Evolutionary conservation across 257 asterid genomes (phyloP).

Genomic region (Penstemon davidsonii): DNA sequence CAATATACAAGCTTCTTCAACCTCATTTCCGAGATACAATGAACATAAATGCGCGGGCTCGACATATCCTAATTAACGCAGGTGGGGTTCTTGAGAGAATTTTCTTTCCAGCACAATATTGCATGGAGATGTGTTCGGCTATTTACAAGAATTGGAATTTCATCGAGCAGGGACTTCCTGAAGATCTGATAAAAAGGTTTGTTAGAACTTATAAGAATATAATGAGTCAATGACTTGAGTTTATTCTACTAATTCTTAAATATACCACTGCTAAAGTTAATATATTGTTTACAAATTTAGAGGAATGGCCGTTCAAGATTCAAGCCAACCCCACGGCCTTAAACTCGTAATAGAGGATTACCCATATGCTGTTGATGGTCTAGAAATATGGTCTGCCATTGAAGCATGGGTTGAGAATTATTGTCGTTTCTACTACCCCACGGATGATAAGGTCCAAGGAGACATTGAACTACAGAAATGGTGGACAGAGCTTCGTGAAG

Average conservation of each 20-base stretch:
- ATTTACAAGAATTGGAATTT: slow-evolving; percentile 73
- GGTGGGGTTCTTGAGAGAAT: slow-evolving; percentile 81
- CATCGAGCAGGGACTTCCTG: slow-evolving; percentile 80
- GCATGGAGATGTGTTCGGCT: slow-evolving; percentile 79
- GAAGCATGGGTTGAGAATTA: slow-evolving; percentile 66
- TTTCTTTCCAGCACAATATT: slow-evolving; percentile 68
- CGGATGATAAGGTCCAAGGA: slow-evolving; percentile 34
- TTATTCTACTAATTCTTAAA: not conserved
- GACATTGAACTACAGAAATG: slow-evolving; percentile 73
- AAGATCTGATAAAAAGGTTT: slow-evolving; percentile 74
- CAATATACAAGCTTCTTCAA: slow-evolving; percentile 79
- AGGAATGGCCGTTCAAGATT: slow-evolving; percentile 70
- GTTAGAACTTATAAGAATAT: not conserved
- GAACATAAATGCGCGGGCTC: slow-evolving; percentile 79
- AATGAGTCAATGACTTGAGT: not conserved
- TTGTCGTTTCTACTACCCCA: slow-evolving; percentile 44
- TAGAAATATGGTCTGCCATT: slow-evolving; percentile 79
- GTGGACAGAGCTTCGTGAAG: slow-evolving; percentile 77
- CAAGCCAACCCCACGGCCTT: slow-evolving; percentile 55
- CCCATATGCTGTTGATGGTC: slow-evolving; percentile 80
- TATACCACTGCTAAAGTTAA: not conserved
- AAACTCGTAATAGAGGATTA: slow-evolving; percentile 68
- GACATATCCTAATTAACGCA: slow-evolving; percentile 82
- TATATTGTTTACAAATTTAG: slow-evolving; percentile 33
- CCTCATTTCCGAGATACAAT: slow-evolving; percentile 92